Conservation (phyloP, 257 asterid genomes). For the Solanum boliviense region DNA sequence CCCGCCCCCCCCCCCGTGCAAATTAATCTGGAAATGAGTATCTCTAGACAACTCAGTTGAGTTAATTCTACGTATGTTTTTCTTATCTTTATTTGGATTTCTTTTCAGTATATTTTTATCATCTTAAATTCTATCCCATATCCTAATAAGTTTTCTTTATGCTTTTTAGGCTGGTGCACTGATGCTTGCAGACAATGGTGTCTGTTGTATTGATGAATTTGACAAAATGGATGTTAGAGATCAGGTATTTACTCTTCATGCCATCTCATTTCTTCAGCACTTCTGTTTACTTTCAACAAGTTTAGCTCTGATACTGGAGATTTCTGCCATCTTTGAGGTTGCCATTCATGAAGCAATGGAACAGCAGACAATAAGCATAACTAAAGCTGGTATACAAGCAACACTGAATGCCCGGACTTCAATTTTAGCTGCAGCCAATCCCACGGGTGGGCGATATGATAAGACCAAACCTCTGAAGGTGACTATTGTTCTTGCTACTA, state of each 20-base stretch:
- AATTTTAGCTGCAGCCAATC: slow-evolving; percentile 98
- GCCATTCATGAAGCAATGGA: slow-evolving; percentile 99
- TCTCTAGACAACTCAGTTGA: not conserved
- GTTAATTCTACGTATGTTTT: not conserved
- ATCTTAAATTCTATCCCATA: not conserved
- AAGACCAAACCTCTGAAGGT: slow-evolving; percentile 95
- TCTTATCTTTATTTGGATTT: not conserved
- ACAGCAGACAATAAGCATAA: slow-evolving; percentile 98
- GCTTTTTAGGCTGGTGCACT: slow-evolving; percentile 90
- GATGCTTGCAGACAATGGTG: slow-evolving; percentile 98
- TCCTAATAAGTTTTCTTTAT: not conserved
- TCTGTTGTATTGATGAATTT: slow-evolving; percentile 96
- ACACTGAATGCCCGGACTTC: slow-evolving; percentile 96
- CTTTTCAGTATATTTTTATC: not conserved
- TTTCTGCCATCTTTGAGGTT: slow-evolving; percentile 38
- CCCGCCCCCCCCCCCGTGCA: too few relatives aligned
- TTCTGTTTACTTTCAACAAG: not conserved
- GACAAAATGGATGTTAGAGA: slow-evolving; percentile 97
- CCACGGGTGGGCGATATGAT: slow-evolving; percentile 98
- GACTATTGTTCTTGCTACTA: slow-evolving; percentile 1
- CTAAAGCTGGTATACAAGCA: slow-evolving; percentile 99
- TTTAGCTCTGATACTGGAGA: not conserved
- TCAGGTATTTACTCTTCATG: slow-evolving; percentile 46
- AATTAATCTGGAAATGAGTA: not conserved
- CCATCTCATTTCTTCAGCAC: not conserved